These are phyloP conservation scores for Tylopilus vinaceipallidus DNA, from an alignment of 768 basidiomycete species.

Conservation along the genomic window DNA sequence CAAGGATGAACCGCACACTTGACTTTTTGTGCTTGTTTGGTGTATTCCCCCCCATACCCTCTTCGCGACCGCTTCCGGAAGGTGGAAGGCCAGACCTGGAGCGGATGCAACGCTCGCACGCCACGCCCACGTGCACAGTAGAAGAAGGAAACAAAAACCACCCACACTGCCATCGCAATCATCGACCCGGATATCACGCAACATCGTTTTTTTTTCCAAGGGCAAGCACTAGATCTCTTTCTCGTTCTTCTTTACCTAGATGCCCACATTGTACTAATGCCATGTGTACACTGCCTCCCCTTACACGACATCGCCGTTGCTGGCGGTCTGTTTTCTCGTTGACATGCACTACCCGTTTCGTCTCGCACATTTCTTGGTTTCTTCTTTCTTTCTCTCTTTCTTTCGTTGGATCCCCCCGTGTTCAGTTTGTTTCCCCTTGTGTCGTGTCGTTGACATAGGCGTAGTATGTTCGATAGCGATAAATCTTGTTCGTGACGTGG, in stretches of 20 bases:
- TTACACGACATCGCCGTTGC: neutral
- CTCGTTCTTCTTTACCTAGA: conserved; percentile 1
- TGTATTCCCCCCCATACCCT: neutral
- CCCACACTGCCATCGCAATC: neutral
- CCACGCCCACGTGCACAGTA: neutral
- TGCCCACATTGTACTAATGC: conserved; percentile 14
- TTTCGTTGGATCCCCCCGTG: neutral
- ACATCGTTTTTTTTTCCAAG: conserved; percentile 2
- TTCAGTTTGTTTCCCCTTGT: too few species aligned
- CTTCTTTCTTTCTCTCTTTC: neutral
- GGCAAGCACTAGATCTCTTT: conserved; percentile 6
- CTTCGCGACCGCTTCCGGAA: conserved; percentile 4
- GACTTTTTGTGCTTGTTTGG: too few species aligned
- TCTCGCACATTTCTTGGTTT: neutral
- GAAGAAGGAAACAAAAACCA: conserved; percentile 7
- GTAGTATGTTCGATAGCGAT: too few species aligned
- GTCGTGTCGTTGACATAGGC: neutral
- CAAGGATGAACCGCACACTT: neutral
- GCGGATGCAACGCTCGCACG: too few species aligned
- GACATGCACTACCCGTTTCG: too few species aligned
- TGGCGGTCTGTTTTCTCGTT: neutral
- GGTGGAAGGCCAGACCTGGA: conserved; percentile 7
- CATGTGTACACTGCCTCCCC: conserved; percentile 7
- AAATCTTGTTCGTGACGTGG: neutral
- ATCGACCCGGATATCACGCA: conserved; percentile 4